Conservation (phyloP, 179 eudicot species). For the Beta lomatogona region DNA sequence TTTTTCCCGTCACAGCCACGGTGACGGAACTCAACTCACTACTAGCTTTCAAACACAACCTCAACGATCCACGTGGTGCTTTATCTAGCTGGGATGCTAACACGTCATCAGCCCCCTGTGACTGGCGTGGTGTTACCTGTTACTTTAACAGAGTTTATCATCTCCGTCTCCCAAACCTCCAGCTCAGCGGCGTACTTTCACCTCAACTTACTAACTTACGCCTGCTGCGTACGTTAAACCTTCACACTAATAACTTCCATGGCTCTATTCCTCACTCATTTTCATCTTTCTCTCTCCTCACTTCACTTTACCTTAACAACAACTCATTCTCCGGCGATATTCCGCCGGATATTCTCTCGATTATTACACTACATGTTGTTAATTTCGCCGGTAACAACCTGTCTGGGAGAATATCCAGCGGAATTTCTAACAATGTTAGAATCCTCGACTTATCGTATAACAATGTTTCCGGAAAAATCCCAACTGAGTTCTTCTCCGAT, state of each 20-base stretch:
- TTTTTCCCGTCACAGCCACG: background rate
- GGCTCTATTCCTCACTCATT: conserved; percentile 40
- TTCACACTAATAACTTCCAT: conserved; percentile 52
- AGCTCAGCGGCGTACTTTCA: conserved; percentile 53
- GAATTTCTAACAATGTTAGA: conserved; percentile 31
- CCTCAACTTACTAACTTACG: conserved; percentile 41
- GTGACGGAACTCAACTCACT: conserved; percentile 51
- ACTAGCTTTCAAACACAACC: conserved; percentile 38
- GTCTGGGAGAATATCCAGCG: conserved; percentile 37
- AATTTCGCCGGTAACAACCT: conserved; percentile 49
- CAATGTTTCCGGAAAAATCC: conserved; percentile 44
- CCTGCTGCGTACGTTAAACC: conserved; percentile 48
- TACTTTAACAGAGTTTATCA: conserved; percentile 36
- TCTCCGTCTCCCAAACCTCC: conserved; percentile 58
- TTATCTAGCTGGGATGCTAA: conserved; percentile 52
- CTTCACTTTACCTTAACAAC: conserved; percentile 46
- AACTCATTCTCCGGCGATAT: conserved; percentile 58
- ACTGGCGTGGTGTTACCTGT: conserved; percentile 67
- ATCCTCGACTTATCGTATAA: conserved; percentile 51
- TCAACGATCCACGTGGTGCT: conserved; percentile 60
- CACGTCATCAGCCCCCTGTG: conserved; percentile 60
- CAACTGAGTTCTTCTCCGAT: conserved; percentile 31
- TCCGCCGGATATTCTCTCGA: conserved; percentile 25
- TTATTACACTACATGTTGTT: conserved; percentile 34
- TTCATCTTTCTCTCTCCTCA: conserved; percentile 34